Evolutionary conservation across 108 stramenopile genomes (phyloP).

Genomic region (Cyclotella distinguenda): DNA sequence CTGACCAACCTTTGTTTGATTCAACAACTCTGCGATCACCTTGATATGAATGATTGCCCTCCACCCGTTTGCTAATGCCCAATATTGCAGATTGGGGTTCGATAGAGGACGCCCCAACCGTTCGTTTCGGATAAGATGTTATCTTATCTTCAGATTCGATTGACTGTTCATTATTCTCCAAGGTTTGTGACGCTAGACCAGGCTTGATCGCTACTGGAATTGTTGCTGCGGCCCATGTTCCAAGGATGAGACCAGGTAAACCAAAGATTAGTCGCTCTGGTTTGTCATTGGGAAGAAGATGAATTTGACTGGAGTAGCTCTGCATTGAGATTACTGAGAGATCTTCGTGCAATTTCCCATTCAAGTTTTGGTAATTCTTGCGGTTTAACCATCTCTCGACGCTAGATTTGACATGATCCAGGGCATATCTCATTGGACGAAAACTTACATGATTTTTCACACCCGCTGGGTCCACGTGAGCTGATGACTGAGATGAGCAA

Average conservation of each 20-base stretch:
- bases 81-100: not conserved
- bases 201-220: conserved; percentile 10
- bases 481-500: conserved; percentile 9
- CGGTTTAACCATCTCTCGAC: conserved; percentile 25
- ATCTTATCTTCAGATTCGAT: not conserved
- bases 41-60: conserved; percentile 13
- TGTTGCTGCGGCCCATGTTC: conserved; percentile 39
- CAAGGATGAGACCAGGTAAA: conserved; percentile 23
- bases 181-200: not conserved
- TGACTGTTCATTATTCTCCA: not conserved
- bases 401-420: conserved; percentile 7
- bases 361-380: conserved; percentile 26
- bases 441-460: not conserved
- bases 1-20: conserved; percentile 15
- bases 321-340: conserved; percentile 31
- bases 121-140: not conserved
- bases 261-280: not conserved
- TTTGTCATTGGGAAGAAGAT: conserved; percentile 5
- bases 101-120: not conserved
- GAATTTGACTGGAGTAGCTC: conserved; percentile 27
- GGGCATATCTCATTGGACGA: conserved; percentile 2
- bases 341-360: conserved; percentile 32
- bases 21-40: conserved; percentile 27
- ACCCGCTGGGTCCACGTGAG: not conserved
- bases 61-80: not conserved